Base-by-base conservation (phyloP, 176 grass and related monocot genomes). In the Paspalum notatum region DNA sequence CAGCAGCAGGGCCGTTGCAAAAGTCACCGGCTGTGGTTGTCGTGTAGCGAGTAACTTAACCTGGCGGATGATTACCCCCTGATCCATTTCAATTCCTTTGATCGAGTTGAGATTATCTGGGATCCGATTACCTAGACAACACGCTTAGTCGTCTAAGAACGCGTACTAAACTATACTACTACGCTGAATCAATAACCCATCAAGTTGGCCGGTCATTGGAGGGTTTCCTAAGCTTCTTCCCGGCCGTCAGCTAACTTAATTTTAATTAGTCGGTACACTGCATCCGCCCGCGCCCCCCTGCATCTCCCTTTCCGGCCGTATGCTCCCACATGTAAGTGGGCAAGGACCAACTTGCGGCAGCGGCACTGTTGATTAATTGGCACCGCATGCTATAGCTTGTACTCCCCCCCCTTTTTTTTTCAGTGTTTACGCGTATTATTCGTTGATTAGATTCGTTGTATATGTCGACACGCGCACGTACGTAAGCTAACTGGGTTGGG, bases 311-410 rank as follows among this genome's bases (percentile, higher is more conserved):
- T 70, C 44, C 22, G 22, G 14, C n/a, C n/a, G n/a, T n/a, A n/a
- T 24, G 20, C 24, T 32, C 68, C 45, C 22, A 71, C 46, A 71
- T 50, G 45, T 49, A 49, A 21, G 45, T 71, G n/a, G 44, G 7
- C 68, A 71, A 71, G 24, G 45, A 71, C 46, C 68, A 9, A 71
- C 68, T 50, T 71, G 68, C 68, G 1, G 24, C 24, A 9, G 9
- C 13, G 2, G 6, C 21, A 15, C 45, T 70, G 22, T 70, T n/a
- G n/a, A n/a, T 70, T 22, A 3, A 66, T 43, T 3, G 40, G 40
- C 20, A 5, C 21, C 12, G 55, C 13, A 61, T 61, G n/a, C n/a
- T n/a, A n/a, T n/a, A n/a, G n/a, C n/a, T n/a, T n/a, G n/a, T n/a
- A n/a, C n/a, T n/a, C n/a, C n/a, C n/a, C n/a, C n/a, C n/a, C n/a